These are phyloP conservation scores for Crithidia acanthocephali DNA, from an alignment of 208 protist genomes.

Conservation along the genomic window DNA sequence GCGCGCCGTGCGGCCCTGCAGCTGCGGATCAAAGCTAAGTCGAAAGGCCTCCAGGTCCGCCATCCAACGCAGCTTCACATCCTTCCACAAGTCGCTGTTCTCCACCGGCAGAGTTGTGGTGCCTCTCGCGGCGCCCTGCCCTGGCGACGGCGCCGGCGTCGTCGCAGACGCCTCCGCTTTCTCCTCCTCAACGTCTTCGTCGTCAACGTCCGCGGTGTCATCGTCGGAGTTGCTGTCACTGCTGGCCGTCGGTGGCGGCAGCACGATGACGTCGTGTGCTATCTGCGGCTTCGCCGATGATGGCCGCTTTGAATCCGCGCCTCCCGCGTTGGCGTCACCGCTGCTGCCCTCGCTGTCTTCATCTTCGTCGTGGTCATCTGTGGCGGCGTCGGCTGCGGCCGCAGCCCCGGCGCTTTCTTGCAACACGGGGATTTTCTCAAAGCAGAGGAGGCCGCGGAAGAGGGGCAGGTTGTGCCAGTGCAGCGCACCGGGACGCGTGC, in stretches of 20 bases:
- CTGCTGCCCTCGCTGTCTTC: neutral
- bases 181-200: neutral
- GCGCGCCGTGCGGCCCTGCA: neutral
- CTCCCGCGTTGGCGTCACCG: neutral
- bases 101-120: neutral
- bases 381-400: neutral
- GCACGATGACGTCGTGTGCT: neutral
- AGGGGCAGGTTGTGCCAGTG: constrained; percentile 45
- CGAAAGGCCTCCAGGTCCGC: constrained; percentile 44
- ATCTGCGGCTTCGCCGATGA: neutral
- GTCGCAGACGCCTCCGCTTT: neutral
- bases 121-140: neutral
- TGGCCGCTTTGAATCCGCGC: neutral
- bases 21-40: constrained; percentile 19
- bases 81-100: constrained; percentile 28
- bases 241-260: neutral
- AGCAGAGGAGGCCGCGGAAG: constrained; percentile 72
- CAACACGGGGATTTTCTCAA: constrained; percentile 38
- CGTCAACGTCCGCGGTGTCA: neutral
- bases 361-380: neutral
- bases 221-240: neutral
- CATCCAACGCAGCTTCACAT: constrained; percentile 44
- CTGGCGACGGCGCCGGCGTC: neutral
- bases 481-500: neutral
- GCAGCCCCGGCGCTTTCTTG: neutral